Conservation (phyloP, 148 eudicot species). For the Selenicereus undatus region DNA sequence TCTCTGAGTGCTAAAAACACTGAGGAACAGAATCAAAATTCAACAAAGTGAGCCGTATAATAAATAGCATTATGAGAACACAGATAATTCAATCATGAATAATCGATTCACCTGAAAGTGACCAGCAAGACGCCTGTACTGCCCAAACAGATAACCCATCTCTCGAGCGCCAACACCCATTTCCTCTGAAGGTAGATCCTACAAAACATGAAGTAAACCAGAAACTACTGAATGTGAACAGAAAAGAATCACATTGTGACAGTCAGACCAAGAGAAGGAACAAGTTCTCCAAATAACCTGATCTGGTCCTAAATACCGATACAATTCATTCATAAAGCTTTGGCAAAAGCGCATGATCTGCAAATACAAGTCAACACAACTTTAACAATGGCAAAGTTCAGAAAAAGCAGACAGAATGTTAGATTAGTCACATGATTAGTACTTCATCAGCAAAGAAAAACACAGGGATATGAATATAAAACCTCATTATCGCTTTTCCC, state of each 20-base stretch:
- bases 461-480: constrained; percentile 19
- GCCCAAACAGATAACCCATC: constrained; percentile 95
- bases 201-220: constrained; percentile 12
- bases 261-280: background rate
- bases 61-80: background rate
- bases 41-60: background rate
- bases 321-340: constrained; percentile 89
- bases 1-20: background rate
- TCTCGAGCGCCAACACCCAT: constrained; percentile 97
- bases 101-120: constrained; percentile 67
- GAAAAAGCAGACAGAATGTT: background rate
- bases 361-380: constrained; percentile 13
- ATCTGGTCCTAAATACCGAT: constrained; percentile 89
- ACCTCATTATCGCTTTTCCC: constrained; percentile 97
- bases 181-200: constrained; percentile 99
- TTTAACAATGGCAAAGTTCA: constrained; percentile 3
- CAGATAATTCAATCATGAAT: background rate
- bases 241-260: constrained; percentile 1
- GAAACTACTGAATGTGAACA: background rate
- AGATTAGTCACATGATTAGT: background rate
- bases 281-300: constrained; percentile 52
- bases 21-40: background rate
- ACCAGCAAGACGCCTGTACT: constrained; percentile 89
- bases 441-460: background rate
- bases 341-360: constrained; percentile 98